Evolutionary conservation across 139 green algal species (phyloP), one percentile per base, ranked within the genome.

Genomic region (Eudorina sp.): DNA sequence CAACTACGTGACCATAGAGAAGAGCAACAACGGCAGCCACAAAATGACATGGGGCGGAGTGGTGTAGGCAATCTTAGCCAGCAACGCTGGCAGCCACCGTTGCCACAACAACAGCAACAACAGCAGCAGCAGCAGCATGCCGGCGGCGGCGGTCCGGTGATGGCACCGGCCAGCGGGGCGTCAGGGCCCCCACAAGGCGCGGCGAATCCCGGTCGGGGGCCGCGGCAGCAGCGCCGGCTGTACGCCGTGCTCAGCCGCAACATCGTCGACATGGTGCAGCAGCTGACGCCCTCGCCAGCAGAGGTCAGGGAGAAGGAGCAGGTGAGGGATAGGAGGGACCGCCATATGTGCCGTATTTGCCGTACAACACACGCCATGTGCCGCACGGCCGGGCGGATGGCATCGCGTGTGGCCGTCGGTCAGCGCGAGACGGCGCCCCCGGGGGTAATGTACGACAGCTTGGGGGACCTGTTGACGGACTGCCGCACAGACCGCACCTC

Each of bases 161-260:
- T 13, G 48, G 34, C 36, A 41, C 21, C 31, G 11, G 68, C 38
- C 36, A 13, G 21, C 36, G 40, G 21, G 16, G 36, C 68, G n/a
- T 14, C 58, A 34, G 58, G 18, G 6, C 21, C 58, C 58, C 23
- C 58, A 36, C 14, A n/a, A 14, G 58, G 21, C 58, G 58, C 18
- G 18, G 58, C 18, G 18, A 31, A 21, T 68, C 18, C 18, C 18
- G 58, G 18, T 21, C 18, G 58, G 18, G 16, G 58, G 58, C 36
- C 34, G 8, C 16, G 4, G 21, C 11, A 48, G 4, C 36, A 48
- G 4, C 13, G 41, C 29, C 46, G 51, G 4, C 46, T 82, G 74
- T 82, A 82, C 46, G 46, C 27, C 29, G 48, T 82, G n/a, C n/a
- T 82, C 23, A 29, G 46, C 23, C 74, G 74, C 31, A 82, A 82